Percentiles rank a stretch among this genome's conserved stretches.
phyloP scores from a whole-genome alignment of 2,329 filamentous ascomycete species.

The Pyricularia sp. region DNA sequence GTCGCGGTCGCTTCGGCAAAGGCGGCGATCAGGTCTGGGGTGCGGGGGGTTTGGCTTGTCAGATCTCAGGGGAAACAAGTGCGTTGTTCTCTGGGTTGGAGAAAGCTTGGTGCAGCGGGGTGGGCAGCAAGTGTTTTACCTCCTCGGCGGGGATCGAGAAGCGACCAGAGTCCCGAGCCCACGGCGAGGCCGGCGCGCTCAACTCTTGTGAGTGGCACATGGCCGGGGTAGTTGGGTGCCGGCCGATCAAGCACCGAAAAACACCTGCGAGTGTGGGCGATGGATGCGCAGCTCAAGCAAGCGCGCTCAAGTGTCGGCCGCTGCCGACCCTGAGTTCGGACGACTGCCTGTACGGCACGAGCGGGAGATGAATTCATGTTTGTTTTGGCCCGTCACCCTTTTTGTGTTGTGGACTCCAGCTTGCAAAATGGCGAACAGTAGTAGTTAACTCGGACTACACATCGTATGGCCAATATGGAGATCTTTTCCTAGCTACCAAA shows the following conservation, averaged over 20 bases:
- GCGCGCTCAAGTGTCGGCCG: background rate
- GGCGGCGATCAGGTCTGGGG: constrained; percentile 77
- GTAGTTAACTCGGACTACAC: background rate
- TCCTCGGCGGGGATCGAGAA: constrained; percentile 70
- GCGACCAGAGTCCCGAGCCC: constrained; percentile 52
- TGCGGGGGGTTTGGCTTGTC: background rate
- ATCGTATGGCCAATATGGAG: background rate
- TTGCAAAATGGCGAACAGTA: background rate
- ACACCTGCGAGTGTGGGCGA: constrained; percentile 11
- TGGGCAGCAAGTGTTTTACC: constrained; percentile 33
- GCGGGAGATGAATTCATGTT: background rate
- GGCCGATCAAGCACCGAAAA: constrained; percentile 86
- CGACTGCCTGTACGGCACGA: background rate
- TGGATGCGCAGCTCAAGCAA: background rate
- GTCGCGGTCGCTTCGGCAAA: constrained; percentile 92
- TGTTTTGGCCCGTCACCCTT: background rate
- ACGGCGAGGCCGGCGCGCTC: constrained; percentile 67
- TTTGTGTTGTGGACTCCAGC: background rate
- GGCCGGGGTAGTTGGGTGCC: constrained; percentile 78
- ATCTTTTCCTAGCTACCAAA: background rate
- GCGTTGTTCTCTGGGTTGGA: background rate
- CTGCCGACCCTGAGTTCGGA: background rate
- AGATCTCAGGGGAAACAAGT: background rate
- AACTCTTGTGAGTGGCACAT: constrained; percentile 74
- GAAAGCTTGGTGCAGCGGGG: background rate